Evolutionary conservation across 805 yeast species (phyloP).

Genomic region (Sugiyamaella americana): DNA sequence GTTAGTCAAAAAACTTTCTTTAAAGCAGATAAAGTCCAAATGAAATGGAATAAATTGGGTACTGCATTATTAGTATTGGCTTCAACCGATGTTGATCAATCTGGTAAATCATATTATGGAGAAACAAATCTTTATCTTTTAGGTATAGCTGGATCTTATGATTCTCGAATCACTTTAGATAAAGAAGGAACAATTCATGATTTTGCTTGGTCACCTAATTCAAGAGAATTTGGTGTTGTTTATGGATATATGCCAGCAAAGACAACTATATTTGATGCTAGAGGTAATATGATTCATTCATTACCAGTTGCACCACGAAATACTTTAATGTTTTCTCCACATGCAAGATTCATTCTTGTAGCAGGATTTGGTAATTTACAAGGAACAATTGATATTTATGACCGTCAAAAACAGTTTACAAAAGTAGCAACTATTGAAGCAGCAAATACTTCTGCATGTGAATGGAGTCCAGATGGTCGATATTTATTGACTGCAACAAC

Average conservation of each 20-base stretch:
- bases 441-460: slow-evolving; percentile 90
- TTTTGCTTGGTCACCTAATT: slow-evolving; percentile 93
- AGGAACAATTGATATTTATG: slow-evolving; percentile 92
- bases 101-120: slow-evolving; percentile 93
- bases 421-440: slow-evolving; percentile 83
- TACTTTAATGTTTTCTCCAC: slow-evolving; percentile 88
- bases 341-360: slow-evolving; percentile 81
- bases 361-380: slow-evolving; percentile 98
- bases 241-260: slow-evolving; percentile 98
- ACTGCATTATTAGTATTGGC: slow-evolving; percentile 91
- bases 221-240: slow-evolving; percentile 94
- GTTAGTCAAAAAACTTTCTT: slow-evolving; percentile 83
- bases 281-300: slow-evolving; percentile 81
- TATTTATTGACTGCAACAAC: slow-evolving; percentile 93
- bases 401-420: slow-evolving; percentile 77
- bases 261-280: slow-evolving; percentile 87
- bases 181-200: slow-evolving; percentile 98
- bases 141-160: slow-evolving; percentile 89
- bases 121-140: slow-evolving; percentile 87
- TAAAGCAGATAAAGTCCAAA: slow-evolving; percentile 89
- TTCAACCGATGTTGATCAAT: slow-evolving; percentile 89
- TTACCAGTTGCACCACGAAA: slow-evolving; percentile 85
- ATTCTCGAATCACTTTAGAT: slow-evolving; percentile 78
- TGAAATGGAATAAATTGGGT: slow-evolving; percentile 92
- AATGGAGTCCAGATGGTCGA: slow-evolving; percentile 97